Percentiles rank a stretch among this genome's conserved stretches.
Evolutionary conservation across 768 basidiomycete species (phyloP).

Genomic region (Lactarius vividus): DNA sequence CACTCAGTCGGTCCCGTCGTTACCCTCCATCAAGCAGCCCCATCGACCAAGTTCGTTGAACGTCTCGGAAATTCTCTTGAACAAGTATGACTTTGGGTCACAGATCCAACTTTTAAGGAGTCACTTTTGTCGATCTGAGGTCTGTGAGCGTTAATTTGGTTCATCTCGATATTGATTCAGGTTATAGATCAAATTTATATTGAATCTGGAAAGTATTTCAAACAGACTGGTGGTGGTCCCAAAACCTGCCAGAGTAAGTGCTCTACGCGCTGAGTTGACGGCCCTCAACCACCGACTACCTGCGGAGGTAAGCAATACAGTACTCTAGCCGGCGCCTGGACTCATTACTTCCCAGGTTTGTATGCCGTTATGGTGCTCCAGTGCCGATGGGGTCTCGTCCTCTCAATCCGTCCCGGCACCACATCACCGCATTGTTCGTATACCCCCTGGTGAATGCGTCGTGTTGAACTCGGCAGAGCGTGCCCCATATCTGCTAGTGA

Average conservation of each 20-base stretch:
- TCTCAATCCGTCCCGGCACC: slow-evolving; percentile 48
- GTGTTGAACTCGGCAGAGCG: slow-evolving; percentile 97
- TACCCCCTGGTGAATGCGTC: slow-evolving; percentile 96
- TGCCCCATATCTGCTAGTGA: slow-evolving; percentile 87
- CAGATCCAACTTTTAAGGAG: slow-evolving; percentile 75
- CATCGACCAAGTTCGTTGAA: slow-evolving; percentile 45
- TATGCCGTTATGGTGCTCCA: slow-evolving; percentile 84
- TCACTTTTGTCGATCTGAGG: slow-evolving; percentile 88
- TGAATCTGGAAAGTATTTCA: slow-evolving; percentile 87
- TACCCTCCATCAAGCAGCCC: slow-evolving; percentile 48
- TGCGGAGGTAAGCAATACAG: slow-evolving; percentile 65
- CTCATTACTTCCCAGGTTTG: slow-evolving; percentile 53
- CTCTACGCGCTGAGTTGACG: slow-evolving; percentile 94
- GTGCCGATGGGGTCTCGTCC: slow-evolving; percentile 55
- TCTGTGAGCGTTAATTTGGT: slow-evolving; percentile 35
- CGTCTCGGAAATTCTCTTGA: slow-evolving; percentile 56
- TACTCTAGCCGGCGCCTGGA: slow-evolving; percentile 13
- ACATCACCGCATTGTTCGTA: slow-evolving; percentile 94
- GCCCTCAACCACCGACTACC: slow-evolving; percentile 94
- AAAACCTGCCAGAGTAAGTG: slow-evolving; percentile 90
- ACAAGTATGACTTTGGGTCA: slow-evolving; percentile 62
- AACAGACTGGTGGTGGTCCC: slow-evolving; percentile 91
- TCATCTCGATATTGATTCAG: slow-evolving; percentile 18
- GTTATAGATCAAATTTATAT: slow-evolving; percentile 75
- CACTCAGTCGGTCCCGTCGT: slow-evolving; percentile 71